These are phyloP conservation scores for Vaccinium vitisidaea DNA, from an alignment of 148 eudicot genomes.

Conservation along the genomic window DNA sequence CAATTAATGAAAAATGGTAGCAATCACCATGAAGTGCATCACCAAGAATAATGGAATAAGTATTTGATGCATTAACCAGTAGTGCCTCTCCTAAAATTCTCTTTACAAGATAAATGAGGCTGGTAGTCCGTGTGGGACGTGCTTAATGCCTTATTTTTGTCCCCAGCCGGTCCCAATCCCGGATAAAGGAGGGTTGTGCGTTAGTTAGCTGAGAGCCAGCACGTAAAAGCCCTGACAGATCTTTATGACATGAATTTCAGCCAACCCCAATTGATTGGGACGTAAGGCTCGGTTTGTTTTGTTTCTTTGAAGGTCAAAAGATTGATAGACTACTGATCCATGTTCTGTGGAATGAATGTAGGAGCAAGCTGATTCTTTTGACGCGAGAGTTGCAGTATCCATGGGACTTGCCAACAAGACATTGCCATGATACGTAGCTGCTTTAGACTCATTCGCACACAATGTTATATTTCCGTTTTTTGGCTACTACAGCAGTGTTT, in stretches of 20 bases:
- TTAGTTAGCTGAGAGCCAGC: no score
- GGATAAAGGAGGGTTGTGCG: no score
- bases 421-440: conserved; percentile 25
- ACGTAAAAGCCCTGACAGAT: no score
- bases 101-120: background rate
- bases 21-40: background rate
- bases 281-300: no score
- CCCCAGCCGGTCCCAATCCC: no score
- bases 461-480: background rate
- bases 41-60: background rate
- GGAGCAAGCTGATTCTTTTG: conserved; percentile 50
- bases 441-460: background rate
- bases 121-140: no score
- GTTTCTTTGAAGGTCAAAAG: background rate
- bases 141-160: no score
- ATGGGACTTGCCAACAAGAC: conserved; percentile 50
- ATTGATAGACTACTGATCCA: conserved; percentile 7
- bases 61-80: background rate
- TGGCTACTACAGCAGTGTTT: background rate
- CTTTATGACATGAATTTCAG: no score
- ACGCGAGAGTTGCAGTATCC: conserved; percentile 47
- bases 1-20: background rate
- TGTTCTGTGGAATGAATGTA: conserved; percentile 26
- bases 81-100: background rate
- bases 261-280: no score